Evolutionary conservation across 2,329 filamentous ascomycete genomes (phyloP).

Genomic region (Macrophomina pseudophaseolina): DNA sequence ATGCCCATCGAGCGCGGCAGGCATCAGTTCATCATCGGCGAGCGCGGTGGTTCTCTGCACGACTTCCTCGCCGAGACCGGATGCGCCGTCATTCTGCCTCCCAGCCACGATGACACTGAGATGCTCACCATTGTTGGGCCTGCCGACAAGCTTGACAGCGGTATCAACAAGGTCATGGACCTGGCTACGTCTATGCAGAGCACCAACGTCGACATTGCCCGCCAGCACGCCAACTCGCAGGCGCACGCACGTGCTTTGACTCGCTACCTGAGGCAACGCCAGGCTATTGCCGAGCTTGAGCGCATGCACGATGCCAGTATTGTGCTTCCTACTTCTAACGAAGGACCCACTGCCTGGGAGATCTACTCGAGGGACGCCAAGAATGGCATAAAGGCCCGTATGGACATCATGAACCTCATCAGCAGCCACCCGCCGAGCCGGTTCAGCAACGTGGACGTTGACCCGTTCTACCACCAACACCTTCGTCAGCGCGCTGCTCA

Average conservation of each 20-base stretch:
- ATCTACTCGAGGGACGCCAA: slow-evolving; percentile 82
- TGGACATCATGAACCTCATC: slow-evolving; percentile 75
- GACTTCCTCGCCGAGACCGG: slow-evolving; percentile 91
- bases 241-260: slow-evolving; percentile 87
- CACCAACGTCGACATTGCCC: slow-evolving; percentile 80
- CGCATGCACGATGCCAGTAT: slow-evolving; percentile 83
- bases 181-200: slow-evolving; percentile 86
- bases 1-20: slow-evolving; percentile 82
- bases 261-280: slow-evolving; percentile 81
- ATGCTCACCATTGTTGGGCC: slow-evolving; percentile 85
- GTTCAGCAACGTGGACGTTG: slow-evolving; percentile 69
- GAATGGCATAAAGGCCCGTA: slow-evolving; percentile 76
- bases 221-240: slow-evolving; percentile 75
- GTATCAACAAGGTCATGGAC: slow-evolving; percentile 83
- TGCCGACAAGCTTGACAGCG: slow-evolving; percentile 71
- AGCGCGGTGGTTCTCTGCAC: slow-evolving; percentile 77
- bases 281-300: slow-evolving; percentile 83
- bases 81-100: slow-evolving; percentile 82
- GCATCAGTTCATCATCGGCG: slow-evolving; percentile 93
- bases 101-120: slow-evolving; percentile 77
- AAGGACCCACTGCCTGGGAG: slow-evolving; percentile 80
- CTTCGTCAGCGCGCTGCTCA: slow-evolving; percentile 68
- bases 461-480: slow-evolving; percentile 80
- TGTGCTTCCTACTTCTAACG: slow-evolving; percentile 73
- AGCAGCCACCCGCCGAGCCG: slow-evolving; percentile 75